These are phyloP conservation scores for Yarrowia galli DNA, from an alignment of 1,139 yeast species.

Conservation along the genomic window DNA sequence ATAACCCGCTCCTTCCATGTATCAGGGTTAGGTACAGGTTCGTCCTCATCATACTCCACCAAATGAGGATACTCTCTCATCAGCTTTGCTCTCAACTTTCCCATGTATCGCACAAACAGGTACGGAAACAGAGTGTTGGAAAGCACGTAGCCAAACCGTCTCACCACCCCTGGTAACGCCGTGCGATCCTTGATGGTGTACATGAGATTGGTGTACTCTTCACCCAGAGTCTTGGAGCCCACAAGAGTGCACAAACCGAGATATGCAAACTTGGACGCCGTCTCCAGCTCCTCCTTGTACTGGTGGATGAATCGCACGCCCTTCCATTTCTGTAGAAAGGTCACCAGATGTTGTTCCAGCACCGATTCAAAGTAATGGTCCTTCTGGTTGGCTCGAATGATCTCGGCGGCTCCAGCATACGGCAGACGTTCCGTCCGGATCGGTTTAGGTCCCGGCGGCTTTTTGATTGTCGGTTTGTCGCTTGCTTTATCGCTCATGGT, in stretches of 20 bases:
- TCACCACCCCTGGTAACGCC: constrained; percentile 55
- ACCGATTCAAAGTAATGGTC: constrained; percentile 74
- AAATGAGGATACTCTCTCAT: constrained; percentile 26
- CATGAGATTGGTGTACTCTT: constrained; percentile 87
- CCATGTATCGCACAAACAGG: constrained; percentile 42
- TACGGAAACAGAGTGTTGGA: constrained; percentile 47
- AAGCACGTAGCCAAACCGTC: constrained; percentile 49
- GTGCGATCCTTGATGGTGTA: constrained; percentile 59
- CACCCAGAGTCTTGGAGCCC: constrained; percentile 87
- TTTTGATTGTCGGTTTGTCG: background rate
- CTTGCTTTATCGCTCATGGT: constrained; percentile 4
- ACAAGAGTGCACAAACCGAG: constrained; percentile 72
- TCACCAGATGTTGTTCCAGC: constrained; percentile 62
- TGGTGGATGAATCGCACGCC: constrained; percentile 75
- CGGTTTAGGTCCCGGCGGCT: background rate
- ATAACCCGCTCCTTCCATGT: constrained; percentile 28
- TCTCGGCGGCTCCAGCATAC: constrained; percentile 47
- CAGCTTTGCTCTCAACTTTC: constrained; percentile 40
- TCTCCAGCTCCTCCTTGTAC: constrained; percentile 68
- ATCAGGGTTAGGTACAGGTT: background rate
- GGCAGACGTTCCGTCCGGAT: constrained; percentile 42
- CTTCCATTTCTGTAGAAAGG: constrained; percentile 61
- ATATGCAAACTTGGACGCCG: constrained; percentile 66
- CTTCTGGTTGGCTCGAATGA: constrained; percentile 84
- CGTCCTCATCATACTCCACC: constrained; percentile 35